Evolutionary conservation across 179 eudicot species (phyloP), one percentile per base, ranked within the genome.

Genomic region (Pouteria campechiana): DNA sequence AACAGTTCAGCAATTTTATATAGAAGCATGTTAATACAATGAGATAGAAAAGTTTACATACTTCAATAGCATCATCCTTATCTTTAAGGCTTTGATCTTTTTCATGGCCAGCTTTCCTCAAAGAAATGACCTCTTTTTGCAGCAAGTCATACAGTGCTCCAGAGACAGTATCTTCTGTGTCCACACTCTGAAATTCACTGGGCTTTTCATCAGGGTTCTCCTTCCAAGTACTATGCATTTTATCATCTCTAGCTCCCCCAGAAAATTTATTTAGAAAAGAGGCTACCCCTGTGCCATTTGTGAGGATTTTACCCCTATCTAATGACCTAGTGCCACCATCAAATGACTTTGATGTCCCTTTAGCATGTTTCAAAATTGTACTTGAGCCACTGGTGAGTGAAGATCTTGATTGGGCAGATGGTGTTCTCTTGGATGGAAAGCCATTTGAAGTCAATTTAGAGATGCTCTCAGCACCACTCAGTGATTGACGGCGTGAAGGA

Each of bases 11-110:
- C 35, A 37, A 17, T 40, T 17, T 5, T 20, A 17, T 38, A 1
- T 3, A 5, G 29, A 44, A 23, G 10, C 27, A 51, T 14, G 37
- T 41, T 17, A 16, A 44, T 10, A 25, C 17, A 23, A 41, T 7
- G 25, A 14, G 16, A 16, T 19, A 57, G 20, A 31, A 4, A 30
- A 18, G 17, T 30, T 7, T 23, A 55, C 20, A 53, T 57, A 88
- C 94, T 94, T 84, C 97, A 48, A 88, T 88, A 11, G 95, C 97
- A 31, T 88, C 97, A 52, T 84, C 97, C 62, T 88, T 88, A 67
- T 88, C 97, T 72, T 88, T 88, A 36, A 88, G 88, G 63, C 95
- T 84, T 54, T 80, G 95, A 69, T 88, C 97, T 57, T 88, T 88
- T 55, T 88, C 97, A 65, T 80, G 66, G 39, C 88, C 70, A 67